A percentile compares a stretch with the other conserved stretches of the same genome.
phyloP scores from a whole-genome alignment of 192 early-diverging fungal genomes.

The Jimgerdemannia flammicorona region DNA sequence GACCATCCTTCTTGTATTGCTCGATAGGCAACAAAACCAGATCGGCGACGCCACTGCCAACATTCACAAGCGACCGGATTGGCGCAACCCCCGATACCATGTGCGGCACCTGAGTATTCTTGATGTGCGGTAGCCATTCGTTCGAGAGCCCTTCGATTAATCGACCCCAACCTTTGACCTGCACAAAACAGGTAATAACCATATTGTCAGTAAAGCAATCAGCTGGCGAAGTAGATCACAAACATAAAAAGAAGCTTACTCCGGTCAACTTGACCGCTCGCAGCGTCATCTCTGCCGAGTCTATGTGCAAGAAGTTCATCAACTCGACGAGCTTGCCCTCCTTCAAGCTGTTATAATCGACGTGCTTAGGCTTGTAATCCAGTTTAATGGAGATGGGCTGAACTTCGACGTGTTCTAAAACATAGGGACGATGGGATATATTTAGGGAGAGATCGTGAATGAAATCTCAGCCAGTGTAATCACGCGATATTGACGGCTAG shows the following conservation, averaged over 20 bases:
- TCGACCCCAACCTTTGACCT: conserved; percentile 62
- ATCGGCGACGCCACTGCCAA: conserved; percentile 90
- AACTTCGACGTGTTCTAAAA: conserved; percentile 59
- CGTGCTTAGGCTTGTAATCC: conserved; percentile 96
- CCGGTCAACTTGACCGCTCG: conserved; percentile 73
- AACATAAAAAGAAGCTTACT: conserved; percentile 8
- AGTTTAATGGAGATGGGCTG: conserved; percentile 78
- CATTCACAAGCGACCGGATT: conserved; percentile 83
- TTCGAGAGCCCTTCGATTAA: conserved; percentile 61
- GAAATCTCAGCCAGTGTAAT: too few species aligned
- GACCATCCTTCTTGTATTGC: conserved; percentile 91
- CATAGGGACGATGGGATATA: not conserved
- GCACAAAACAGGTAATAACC: too few species aligned
- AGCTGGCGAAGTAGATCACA: not conserved
- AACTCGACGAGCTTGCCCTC: conserved; percentile 78
- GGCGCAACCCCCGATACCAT: conserved; percentile 89
- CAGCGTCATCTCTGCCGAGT: conserved; percentile 88
- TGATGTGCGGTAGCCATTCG: conserved; percentile 91
- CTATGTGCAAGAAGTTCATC: conserved; percentile 91
- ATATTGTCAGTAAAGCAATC: not conserved
- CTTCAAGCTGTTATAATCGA: conserved; percentile 68
- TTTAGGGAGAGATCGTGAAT: not conserved
- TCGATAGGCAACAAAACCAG: conserved; percentile 89
- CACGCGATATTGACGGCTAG: not conserved
- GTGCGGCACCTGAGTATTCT: conserved; percentile 85